Conservation (phyloP, 768 basidiomycete species). For the Termitomyces sp. region DNA sequence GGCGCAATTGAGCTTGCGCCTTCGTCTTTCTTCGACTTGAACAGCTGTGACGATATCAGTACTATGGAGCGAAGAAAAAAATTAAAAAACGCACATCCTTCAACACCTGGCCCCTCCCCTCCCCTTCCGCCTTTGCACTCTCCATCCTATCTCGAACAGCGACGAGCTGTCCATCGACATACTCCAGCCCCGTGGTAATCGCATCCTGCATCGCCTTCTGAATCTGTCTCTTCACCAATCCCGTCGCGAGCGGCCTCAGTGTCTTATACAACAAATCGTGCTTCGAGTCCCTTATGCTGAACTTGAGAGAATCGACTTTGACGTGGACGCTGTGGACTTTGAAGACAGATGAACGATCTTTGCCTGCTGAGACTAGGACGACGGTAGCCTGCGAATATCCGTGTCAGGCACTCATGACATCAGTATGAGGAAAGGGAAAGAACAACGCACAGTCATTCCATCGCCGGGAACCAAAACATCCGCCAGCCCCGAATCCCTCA, state of each 20-base stretch:
- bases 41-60: slow-evolving; percentile 39
- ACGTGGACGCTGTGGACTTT: slow-evolving; percentile 69
- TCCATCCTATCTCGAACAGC: slow-evolving; percentile 81
- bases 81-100: slow-evolving; percentile 46
- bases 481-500: slow-evolving; percentile 80
- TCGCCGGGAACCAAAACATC: slow-evolving; percentile 84
- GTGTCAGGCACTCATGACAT: neutral
- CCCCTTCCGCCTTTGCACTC: slow-evolving; percentile 43
- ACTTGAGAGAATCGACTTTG: slow-evolving; percentile 86
- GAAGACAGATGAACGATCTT: slow-evolving; percentile 70
- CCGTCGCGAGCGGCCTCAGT: slow-evolving; percentile 73
- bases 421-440: neutral
- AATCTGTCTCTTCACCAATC: slow-evolving; percentile 76
- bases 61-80: neutral
- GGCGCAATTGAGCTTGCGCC: slow-evolving; percentile 21
- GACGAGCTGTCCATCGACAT: slow-evolving; percentile 86
- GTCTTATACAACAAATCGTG: slow-evolving; percentile 90
- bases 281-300: slow-evolving; percentile 88
- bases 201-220: slow-evolving; percentile 57
- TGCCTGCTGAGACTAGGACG: slow-evolving; percentile 57
- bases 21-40: slow-evolving; percentile 55
- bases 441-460: slow-evolving; percentile 64
- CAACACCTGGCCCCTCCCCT: slow-evolving; percentile 46
- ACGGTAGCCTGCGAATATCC: slow-evolving; percentile 45
- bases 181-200: slow-evolving; percentile 79